Conservation (phyloP, 2,329 filamentous ascomycete species). For the Fusarium musae region DNA sequence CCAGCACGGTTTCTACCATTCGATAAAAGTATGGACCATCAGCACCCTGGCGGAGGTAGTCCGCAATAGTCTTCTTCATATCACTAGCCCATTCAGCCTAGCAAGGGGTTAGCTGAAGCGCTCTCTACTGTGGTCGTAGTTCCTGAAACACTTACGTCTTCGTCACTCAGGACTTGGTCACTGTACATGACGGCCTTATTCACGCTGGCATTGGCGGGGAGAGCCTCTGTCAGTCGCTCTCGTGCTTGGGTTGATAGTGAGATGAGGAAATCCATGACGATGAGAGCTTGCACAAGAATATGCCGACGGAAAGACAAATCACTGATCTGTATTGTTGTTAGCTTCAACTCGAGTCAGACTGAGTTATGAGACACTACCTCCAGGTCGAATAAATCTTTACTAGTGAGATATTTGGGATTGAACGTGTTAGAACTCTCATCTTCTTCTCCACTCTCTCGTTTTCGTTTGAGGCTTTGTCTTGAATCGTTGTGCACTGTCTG, state of each 20-base stretch:
- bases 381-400: constrained; percentile 92
- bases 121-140: not conserved
- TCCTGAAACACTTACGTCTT: constrained; percentile 72
- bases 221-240: constrained; percentile 64
- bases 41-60: constrained; percentile 81
- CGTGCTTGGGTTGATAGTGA: constrained; percentile 86
- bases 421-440: constrained; percentile 67
- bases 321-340: constrained; percentile 69
- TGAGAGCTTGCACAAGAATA: constrained; percentile 93
- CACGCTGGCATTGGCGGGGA: constrained; percentile 70
- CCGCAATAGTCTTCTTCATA: constrained; percentile 82
- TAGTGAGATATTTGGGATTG: constrained; percentile 99
- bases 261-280: constrained; percentile 94
- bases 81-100: constrained; percentile 84
- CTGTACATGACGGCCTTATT: constrained; percentile 91
- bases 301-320: constrained; percentile 95
- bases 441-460: constrained; percentile 65
- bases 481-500: constrained; percentile 69
- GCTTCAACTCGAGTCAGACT: constrained; percentile 1
- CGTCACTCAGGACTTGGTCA: constrained; percentile 77
- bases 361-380: constrained; percentile 67
- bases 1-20: constrained; percentile 96
- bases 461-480: constrained; percentile 76
- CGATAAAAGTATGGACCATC: constrained; percentile 95
- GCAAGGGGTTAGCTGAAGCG: constrained; percentile 14